These are phyloP conservation scores for Phytophthora quininea DNA, from an alignment of 352 stramenopile genomes.

Conservation along the genomic window DNA sequence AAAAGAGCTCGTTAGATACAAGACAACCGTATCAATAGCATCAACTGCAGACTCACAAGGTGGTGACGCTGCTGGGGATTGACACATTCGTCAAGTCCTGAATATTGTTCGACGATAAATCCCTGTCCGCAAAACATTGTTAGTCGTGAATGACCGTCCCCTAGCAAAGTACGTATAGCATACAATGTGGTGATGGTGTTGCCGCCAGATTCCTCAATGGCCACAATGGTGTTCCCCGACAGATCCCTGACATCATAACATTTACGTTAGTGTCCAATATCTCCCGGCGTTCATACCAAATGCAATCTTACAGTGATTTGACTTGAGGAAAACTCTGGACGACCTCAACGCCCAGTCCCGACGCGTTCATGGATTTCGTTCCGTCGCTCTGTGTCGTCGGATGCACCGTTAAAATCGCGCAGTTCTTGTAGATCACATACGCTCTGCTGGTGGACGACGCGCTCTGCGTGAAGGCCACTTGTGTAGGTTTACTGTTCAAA, in stretches of 20 bases:
- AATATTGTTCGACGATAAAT: constrained; percentile 35
- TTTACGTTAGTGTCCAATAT: neutral
- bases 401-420: constrained; percentile 33
- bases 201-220: constrained; percentile 13
- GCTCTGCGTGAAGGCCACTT: constrained; percentile 35
- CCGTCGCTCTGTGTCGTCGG: constrained; percentile 30
- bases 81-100: constrained; percentile 26
- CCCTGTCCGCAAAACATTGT: constrained; percentile 13
- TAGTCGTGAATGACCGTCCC: constrained; percentile 1
- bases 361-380: constrained; percentile 37
- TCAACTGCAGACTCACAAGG: constrained; percentile 24
- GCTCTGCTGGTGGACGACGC: constrained; percentile 22
- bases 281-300: neutral
- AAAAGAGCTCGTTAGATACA: constrained; percentile 4
- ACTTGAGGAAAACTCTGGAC: constrained; percentile 37
- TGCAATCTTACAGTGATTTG: constrained; percentile 26
- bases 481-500: constrained; percentile 25
- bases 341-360: constrained; percentile 24
- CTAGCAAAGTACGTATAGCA: neutral
- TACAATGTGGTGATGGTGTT: constrained; percentile 29
- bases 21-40: neutral
- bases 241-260: constrained; percentile 24
- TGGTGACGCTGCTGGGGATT: constrained; percentile 25
- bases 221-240: constrained; percentile 28
- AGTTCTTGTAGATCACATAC: constrained; percentile 41